Percentiles rank a stretch among this genome's conserved stretches.
These are phyloP conservation scores for Pseudonitzschia multistriata DNA, from an alignment of 108 stramenopile genomes.

Conservation along the genomic window DNA sequence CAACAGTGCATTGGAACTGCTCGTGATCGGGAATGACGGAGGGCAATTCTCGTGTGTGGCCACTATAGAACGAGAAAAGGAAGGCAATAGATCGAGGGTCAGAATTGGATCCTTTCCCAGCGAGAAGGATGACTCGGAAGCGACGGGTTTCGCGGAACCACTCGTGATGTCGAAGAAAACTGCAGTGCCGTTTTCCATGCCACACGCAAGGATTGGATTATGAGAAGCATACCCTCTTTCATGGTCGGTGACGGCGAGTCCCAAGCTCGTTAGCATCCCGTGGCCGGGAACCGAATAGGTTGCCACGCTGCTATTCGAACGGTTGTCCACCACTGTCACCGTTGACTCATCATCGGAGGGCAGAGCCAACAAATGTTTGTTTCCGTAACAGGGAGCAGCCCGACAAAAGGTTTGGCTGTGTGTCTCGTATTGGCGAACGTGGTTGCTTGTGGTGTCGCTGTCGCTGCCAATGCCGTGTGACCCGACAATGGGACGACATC, in stretches of 20 bases:
- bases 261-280: conserved; percentile 80
- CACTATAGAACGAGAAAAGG: no score
- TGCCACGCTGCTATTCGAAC: conserved; percentile 28
- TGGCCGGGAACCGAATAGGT: conserved; percentile 29
- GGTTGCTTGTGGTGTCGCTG: not conserved
- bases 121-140: conserved; percentile 8
- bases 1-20: conserved; percentile 22
- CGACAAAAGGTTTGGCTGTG: conserved; percentile 71
- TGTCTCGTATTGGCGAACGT: conserved; percentile 28
- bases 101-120: conserved; percentile 69
- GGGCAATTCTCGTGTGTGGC: not conserved
- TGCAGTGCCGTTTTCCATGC: conserved; percentile 79
- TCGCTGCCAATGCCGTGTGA: conserved; percentile 21
- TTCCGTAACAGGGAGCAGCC: conserved; percentile 52
- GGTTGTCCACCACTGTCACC: conserved; percentile 51
- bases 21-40: no score
- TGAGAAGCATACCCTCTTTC: not conserved
- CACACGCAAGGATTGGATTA: conserved; percentile 59
- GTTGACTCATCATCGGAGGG: conserved; percentile 50
- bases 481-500: conserved; percentile 6
- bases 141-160: not conserved
- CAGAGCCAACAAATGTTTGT: conserved; percentile 49
- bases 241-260: conserved; percentile 31
- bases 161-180: conserved; percentile 65
- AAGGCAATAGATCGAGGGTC: conserved; percentile 59